Percentiles rank a stretch among this genome's conserved stretches.
phyloP scores from a whole-genome alignment of 2,329 filamentous ascomycete genomes.

The Fusarium beomiforme region DNA sequence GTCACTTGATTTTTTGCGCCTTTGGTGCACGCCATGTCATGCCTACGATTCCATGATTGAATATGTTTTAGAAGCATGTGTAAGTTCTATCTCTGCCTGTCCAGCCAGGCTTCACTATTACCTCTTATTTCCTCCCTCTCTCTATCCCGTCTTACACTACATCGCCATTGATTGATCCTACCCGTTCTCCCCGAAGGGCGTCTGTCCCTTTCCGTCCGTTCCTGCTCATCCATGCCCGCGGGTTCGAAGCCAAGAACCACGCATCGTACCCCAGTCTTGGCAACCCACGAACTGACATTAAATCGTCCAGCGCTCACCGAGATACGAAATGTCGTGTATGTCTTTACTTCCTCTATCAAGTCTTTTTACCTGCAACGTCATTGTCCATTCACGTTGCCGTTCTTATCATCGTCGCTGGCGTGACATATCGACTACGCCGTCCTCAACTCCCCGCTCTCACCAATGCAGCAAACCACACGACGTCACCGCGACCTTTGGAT shows the following conservation, averaged over 20 bases:
- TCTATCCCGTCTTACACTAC: not conserved
- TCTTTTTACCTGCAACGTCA: conserved; percentile 22
- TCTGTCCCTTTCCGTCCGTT: conserved; percentile 24
- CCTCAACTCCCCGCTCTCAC: conserved; percentile 11
- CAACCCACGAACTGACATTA: conserved; percentile 48
- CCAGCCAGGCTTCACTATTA: not conserved
- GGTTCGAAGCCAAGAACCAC: conserved; percentile 41
- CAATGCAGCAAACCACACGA: not conserved
- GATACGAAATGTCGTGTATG: conserved; percentile 63
- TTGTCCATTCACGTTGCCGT: conserved; percentile 5
- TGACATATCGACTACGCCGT: not conserved
- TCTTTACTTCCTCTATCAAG: conserved; percentile 25
- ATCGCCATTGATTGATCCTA: conserved; percentile 4
- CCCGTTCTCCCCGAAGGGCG: conserved; percentile 11
- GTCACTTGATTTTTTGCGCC: conserved; percentile 40
- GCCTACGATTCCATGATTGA: conserved; percentile 47
- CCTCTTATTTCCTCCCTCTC: conserved; percentile 2
- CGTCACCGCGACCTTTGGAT: not conserved
- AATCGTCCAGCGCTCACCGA: conserved; percentile 56
- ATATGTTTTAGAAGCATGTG: conserved; percentile 57
- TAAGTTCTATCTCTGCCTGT: conserved; percentile 43
- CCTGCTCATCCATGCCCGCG: conserved; percentile 31
- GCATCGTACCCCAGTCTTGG: conserved; percentile 47
- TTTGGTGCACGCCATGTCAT: conserved; percentile 48
- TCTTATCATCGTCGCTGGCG: conserved; percentile 8